Percentiles rank a stretch among this genome's conserved stretches.
Evolutionary conservation across 805 yeast genomes (phyloP).

Genomic region (Metschnikowia arizonensis): DNA sequence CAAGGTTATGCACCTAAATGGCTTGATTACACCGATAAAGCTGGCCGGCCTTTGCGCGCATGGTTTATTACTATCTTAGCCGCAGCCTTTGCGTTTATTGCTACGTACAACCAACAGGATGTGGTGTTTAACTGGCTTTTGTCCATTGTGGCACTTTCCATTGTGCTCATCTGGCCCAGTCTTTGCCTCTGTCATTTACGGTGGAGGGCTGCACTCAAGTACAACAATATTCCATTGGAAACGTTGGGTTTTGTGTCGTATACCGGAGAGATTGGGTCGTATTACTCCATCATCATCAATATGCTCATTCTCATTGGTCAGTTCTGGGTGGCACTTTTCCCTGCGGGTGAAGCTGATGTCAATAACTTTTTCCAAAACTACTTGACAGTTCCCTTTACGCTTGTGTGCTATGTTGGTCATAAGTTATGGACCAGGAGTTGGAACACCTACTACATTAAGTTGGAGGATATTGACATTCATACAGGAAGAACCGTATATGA

Average conservation of each 20-base stretch:
- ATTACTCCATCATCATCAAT: conserved; percentile 29
- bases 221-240: conserved; percentile 21
- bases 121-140: conserved; percentile 30
- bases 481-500: conserved; percentile 23
- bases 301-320: conserved; percentile 37
- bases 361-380: conserved; percentile 29
- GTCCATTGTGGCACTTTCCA: conserved; percentile 27
- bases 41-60: conserved; percentile 27
- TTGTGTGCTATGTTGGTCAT: conserved; percentile 23
- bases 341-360: conserved; percentile 23
- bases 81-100: conserved; percentile 25
- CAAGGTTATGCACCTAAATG: conserved; percentile 28
- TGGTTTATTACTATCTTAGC: conserved; percentile 24
- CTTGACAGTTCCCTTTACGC: conserved; percentile 23
- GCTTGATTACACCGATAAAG: conserved; percentile 27
- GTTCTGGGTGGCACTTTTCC: conserved; percentile 44
- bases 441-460: conserved; percentile 19
- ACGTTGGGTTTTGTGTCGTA: conserved; percentile 29
- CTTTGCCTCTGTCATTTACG: conserved; percentile 27
- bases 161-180: conserved; percentile 25
- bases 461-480: conserved; percentile 22
- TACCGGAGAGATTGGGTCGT: conserved; percentile 40
- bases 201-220: conserved; percentile 27
- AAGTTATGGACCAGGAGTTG: conserved; percentile 22
- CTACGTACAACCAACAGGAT: conserved; percentile 29